Conservation (phyloP, 192 early-diverging fungal species). For the Gigaspora rosea region DNA sequence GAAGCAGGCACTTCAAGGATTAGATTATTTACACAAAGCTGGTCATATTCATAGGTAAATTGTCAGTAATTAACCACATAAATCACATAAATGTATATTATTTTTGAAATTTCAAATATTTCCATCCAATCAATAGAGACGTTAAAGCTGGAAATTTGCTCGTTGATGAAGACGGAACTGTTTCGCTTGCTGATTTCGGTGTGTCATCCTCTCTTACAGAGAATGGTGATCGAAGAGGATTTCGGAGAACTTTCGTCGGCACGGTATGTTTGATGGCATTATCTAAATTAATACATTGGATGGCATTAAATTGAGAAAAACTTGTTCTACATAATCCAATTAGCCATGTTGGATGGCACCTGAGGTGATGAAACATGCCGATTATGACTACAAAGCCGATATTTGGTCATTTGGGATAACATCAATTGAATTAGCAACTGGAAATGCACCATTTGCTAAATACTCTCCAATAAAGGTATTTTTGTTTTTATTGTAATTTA, state of each 20-base stretch:
- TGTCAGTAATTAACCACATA: not conserved
- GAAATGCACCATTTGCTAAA: slow-evolving; percentile 88
- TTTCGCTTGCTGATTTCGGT: slow-evolving; percentile 69
- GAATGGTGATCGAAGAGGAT: slow-evolving; percentile 58
- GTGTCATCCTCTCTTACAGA: slow-evolving; percentile 69
- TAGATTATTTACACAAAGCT: slow-evolving; percentile 66
- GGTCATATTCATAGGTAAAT: slow-evolving; percentile 62
- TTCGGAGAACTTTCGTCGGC: slow-evolving; percentile 73
- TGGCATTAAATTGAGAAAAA: not conserved
- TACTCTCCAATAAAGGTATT: slow-evolving; percentile 80
- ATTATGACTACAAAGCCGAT: slow-evolving; percentile 88
- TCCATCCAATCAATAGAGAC: slow-evolving; percentile 42
- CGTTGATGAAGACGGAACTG: slow-evolving; percentile 66
- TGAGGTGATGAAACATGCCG: slow-evolving; percentile 90
- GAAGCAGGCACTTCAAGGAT: slow-evolving; percentile 70
- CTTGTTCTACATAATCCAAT: not conserved
- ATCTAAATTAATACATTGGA: not conserved
- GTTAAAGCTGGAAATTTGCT: slow-evolving; percentile 73
- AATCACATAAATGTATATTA: not conserved
- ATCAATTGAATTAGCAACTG: slow-evolving; percentile 79
- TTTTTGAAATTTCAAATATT: not conserved
- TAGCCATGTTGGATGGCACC: slow-evolving; percentile 71
- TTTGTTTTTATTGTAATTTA: not conserved
- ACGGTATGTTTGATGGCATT: slow-evolving; percentile 47
- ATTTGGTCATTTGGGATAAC: slow-evolving; percentile 94